Percentiles rank a stretch among this genome's conserved stretches.
Conservation (phyloP, 2,329 filamentous ascomycete genomes). For the Cercospora zeae-maydis region DNA sequence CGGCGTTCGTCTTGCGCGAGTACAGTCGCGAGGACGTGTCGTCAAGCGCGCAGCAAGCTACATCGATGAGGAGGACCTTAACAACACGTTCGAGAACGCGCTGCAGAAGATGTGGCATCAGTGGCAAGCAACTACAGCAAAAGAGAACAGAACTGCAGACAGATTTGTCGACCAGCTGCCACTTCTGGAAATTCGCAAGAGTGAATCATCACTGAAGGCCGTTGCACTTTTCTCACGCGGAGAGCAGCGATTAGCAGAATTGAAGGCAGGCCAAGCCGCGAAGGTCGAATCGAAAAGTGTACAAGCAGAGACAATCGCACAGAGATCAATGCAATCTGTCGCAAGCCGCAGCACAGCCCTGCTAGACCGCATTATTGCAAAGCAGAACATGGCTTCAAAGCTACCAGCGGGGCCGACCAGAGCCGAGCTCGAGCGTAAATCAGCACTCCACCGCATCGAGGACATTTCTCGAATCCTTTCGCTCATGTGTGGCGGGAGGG, state of each 20-base stretch:
- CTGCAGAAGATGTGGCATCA: slow-evolving; percentile 47
- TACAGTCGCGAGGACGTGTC: slow-evolving; percentile 19
- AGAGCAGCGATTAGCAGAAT: slow-evolving; percentile 63
- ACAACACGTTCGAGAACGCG: slow-evolving; percentile 49
- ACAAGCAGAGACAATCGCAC: slow-evolving; percentile 1
- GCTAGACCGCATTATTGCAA: slow-evolving; percentile 51
- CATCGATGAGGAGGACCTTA: slow-evolving; percentile 41
- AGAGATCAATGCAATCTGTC: slow-evolving; percentile 40
- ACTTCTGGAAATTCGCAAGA: slow-evolving; percentile 51
- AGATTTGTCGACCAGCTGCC: slow-evolving; percentile 59
- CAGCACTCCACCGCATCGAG: slow-evolving; percentile 47
- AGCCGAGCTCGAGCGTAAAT: slow-evolving; percentile 44
- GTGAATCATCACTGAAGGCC: slow-evolving; percentile 50
- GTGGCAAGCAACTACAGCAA: slow-evolving; percentile 36
- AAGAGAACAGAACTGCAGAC: slow-evolving; percentile 39
- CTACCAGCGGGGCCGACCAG: slow-evolving; percentile 37
- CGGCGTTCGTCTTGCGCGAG: slow-evolving; percentile 27
- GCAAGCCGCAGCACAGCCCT: slow-evolving; percentile 43
- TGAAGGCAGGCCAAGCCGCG: slow-evolving; percentile 52
- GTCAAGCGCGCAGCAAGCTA: slow-evolving; percentile 26
- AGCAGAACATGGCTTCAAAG: slow-evolving; percentile 40
- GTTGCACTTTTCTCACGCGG: slow-evolving; percentile 62
- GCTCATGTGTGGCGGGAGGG: slow-evolving; percentile 39
- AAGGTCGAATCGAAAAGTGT: slow-evolving; percentile 21
- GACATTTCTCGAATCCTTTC: slow-evolving; percentile 45